These are phyloP conservation scores for Rhynchosporium secalis DNA, from an alignment of 2,329 filamentous ascomycete genomes.

Conservation along the genomic window DNA sequence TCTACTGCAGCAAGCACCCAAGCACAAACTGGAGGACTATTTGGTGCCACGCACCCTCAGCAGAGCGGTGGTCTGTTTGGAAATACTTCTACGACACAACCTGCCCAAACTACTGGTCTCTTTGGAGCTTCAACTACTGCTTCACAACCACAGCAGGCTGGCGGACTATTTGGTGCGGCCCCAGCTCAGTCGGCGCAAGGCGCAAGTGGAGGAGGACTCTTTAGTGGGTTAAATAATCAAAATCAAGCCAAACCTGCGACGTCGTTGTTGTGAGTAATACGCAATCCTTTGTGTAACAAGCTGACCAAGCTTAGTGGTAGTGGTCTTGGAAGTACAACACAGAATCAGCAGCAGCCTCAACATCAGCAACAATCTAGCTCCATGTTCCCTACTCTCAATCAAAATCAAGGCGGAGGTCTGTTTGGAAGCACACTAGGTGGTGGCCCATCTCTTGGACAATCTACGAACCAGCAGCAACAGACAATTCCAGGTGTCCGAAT, in stretches of 20 bases:
- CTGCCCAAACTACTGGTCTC: constrained; percentile 32
- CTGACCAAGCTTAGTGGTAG: constrained; percentile 31
- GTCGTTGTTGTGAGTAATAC: constrained; percentile 37
- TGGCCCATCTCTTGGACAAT: constrained; percentile 48
- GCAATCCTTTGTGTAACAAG: constrained; percentile 1
- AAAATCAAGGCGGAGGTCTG: constrained; percentile 30
- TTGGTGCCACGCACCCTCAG: constrained; percentile 31
- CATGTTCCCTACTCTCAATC: constrained; percentile 28
- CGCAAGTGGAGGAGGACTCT: constrained; percentile 37
- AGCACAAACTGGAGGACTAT: constrained; percentile 33
- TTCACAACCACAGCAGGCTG: constrained; percentile 29
- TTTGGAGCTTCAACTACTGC: constrained; percentile 34
- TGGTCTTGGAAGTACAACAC: constrained; percentile 24
- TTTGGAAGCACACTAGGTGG: constrained; percentile 34
- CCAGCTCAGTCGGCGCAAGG: constrained; percentile 25
- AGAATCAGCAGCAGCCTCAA: constrained; percentile 34
- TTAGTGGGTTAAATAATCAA: constrained; percentile 36
- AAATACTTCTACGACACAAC: constrained; percentile 26
- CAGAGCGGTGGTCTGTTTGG: constrained; percentile 35
- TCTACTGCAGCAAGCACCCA: constrained; percentile 27
- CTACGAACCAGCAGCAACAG: constrained; percentile 49
- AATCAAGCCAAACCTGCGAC: constrained; percentile 36
- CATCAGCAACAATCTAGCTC: constrained; percentile 24
- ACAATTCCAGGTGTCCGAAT: constrained; percentile 73
- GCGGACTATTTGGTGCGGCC: constrained; percentile 30